Evolutionary conservation across 116 monocot genomes (phyloP), one percentile per base, ranked within the genome.

Genomic region (Phalaenopsis hybrid): DNA sequence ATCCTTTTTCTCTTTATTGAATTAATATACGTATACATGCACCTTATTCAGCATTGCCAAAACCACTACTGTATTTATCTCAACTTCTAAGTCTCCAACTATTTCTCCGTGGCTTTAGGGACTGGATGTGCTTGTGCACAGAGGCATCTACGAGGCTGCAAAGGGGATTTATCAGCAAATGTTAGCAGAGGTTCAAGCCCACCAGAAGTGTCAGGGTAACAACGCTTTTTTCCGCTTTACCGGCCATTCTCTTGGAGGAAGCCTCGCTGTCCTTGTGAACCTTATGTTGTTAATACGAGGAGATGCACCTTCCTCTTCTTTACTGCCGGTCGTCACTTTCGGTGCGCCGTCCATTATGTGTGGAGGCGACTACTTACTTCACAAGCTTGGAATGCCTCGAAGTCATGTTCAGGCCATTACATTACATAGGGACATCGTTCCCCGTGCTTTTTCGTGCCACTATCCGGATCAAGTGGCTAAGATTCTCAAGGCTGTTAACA

Each of bases 101-200:
- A 12, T 72, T 72, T 41, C 6, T 67, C 20, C 31, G 18, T 80
- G 44, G 52, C 12, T 16, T 9, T 80, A 98, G 98, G 93, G 89
- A 33, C 41, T 95, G 46, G 90, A 95, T 81, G 89, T 95, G 25
- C 80, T 89, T 49, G 98, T 99, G 50, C 98, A 99, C 69, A 84
- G 98, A 57, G 98, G 98, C 10, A 99, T 99, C 28, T 99, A 99
- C 20, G 98, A 99, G 78, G 95, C 93, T 63, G 98, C 98, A 25
- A 95, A 95, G 52, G 95, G 93, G 20, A 93, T 99, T 25, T 99
- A 99, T 37, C 75, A 85, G 13, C 95, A 91, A 70, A 92, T 99
- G 87, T 37, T 99, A 34, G 93, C 93, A 44, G 85, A 88, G 75
- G 81, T 99, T 43, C 82, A 70, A 86, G 82, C 89, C 34, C 92